Evolutionary conservation across 768 basidiomycete species (phyloP).

Genomic region (Boletus vinaceobasis): DNA sequence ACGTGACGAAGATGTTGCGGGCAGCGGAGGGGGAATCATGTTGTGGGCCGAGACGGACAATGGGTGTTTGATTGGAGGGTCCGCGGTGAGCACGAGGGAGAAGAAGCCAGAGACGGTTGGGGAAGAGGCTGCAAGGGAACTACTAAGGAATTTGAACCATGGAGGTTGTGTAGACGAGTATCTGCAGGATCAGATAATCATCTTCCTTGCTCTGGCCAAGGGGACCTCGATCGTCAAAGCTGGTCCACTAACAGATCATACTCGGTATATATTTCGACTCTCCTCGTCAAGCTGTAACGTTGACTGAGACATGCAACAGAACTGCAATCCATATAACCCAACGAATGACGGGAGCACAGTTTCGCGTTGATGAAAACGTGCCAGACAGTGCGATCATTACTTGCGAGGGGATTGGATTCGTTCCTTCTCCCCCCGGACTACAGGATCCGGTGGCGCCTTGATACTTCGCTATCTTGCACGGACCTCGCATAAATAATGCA

Average conservation of each 20-base stretch:
- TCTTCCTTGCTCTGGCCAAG: slow-evolving; percentile 71
- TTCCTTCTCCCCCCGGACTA: slow-evolving; percentile 13
- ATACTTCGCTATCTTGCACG: not conserved
- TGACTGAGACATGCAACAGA: slow-evolving; percentile 23
- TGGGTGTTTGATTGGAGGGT: slow-evolving; percentile 67
- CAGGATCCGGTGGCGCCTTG: not conserved
- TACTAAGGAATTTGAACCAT: slow-evolving; percentile 54
- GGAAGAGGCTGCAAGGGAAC: slow-evolving; percentile 55
- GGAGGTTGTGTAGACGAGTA: slow-evolving; percentile 72
- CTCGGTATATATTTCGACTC: slow-evolving; percentile 41
- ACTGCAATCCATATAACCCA: slow-evolving; percentile 75
- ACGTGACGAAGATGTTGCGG: slow-evolving; percentile 42
- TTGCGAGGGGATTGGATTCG: slow-evolving; percentile 65
- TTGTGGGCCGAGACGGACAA: slow-evolving; percentile 71
- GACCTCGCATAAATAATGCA: slow-evolving; percentile 18
- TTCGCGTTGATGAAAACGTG: slow-evolving; percentile 46
- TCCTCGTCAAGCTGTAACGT: not conserved
- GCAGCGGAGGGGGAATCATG: slow-evolving; percentile 68
- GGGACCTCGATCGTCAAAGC: slow-evolving; percentile 56
- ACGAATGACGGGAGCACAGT: slow-evolving; percentile 64
- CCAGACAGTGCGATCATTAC: slow-evolving; percentile 44
- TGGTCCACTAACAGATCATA: slow-evolving; percentile 64
- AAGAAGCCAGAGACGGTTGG: slow-evolving; percentile 48
- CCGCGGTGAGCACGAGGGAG: slow-evolving; percentile 57
- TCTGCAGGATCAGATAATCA: slow-evolving; percentile 73